phyloP scores from a whole-genome alignment of 1,284 basidiomycete species.

The Irpex sp. region DNA sequence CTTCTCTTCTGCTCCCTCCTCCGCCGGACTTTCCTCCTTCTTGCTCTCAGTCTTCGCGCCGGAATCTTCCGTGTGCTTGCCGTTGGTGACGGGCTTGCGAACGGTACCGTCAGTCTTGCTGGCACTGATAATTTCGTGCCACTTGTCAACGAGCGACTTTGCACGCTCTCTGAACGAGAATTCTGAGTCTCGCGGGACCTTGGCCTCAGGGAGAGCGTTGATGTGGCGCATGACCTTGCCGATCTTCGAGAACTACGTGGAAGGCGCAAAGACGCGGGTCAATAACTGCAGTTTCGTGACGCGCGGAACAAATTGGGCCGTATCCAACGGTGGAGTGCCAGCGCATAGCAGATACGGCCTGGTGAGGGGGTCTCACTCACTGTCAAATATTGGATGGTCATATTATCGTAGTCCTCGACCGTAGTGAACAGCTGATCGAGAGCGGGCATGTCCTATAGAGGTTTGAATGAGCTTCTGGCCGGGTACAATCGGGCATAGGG shows the following conservation, averaged over 20 bases:
- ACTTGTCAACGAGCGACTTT: slow-evolving; percentile 68
- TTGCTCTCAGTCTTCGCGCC: slow-evolving; percentile 19
- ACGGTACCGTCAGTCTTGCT: slow-evolving; percentile 38
- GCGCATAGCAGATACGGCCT: slow-evolving; percentile 12
- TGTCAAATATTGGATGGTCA: slow-evolving; percentile 82
- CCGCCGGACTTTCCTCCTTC: slow-evolving; percentile 20
- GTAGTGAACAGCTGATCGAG: slow-evolving; percentile 78
- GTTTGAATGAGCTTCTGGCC: slow-evolving; percentile 10
- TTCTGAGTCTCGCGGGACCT: slow-evolving; percentile 81
- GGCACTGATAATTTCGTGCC: slow-evolving; percentile 61
- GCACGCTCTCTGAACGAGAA: slow-evolving; percentile 86
- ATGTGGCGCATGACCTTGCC: slow-evolving; percentile 99
- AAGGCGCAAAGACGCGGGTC: slow-evolving; percentile 3
- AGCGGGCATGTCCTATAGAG: slow-evolving; percentile 68
- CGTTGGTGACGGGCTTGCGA: slow-evolving; percentile 19
- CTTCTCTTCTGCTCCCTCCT: background rate
- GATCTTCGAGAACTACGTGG: slow-evolving; percentile 84
- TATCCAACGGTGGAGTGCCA: slow-evolving; percentile 18
- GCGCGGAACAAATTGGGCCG: slow-evolving; percentile 18
- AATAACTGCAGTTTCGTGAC: slow-evolving; percentile 1
- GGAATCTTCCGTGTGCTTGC: slow-evolving; percentile 22
- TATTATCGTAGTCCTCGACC: slow-evolving; percentile 81
- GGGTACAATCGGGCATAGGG: slow-evolving; percentile 5
- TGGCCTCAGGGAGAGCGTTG: slow-evolving; percentile 57
- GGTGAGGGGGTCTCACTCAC: slow-evolving; percentile 38